Base-by-base conservation (phyloP, 495 filamentous ascomycete genomes). In the Aspergillus diversus region DNA sequence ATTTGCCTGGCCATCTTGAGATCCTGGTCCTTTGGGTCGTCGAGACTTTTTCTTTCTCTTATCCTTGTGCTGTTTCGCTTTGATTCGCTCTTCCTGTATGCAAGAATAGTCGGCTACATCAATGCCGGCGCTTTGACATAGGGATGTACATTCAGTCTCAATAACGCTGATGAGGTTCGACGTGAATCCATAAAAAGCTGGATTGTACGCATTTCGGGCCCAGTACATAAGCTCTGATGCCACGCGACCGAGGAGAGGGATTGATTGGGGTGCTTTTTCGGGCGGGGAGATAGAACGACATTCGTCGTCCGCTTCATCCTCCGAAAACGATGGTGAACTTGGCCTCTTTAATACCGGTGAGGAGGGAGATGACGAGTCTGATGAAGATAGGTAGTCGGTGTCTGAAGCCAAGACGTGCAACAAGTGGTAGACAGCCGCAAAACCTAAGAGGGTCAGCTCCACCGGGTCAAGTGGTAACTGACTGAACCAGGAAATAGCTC, bases 381-480 rank as follows among this genome's bases (percentile, higher is more conserved):
- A 77, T 0, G 73, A 74, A 6, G 70, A 75, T 31, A 79, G 63
- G 32, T 80, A 82, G 48, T 86, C 77, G 52, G 89, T 86, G 31
- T 81, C 80, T 11, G 79, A 77, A 4, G 83, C 74, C 5, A 82
- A 72, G 43, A 81, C 73, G 51, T 85, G 84, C 68, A 95, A 85
- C 11, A 96, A 71, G 60, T 88, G 86, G 73, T 89, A 93, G 16
- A 87, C 86, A 1, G 92, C 86, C 0, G 89, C 86, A 53, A 91
- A 95, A 16, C 89, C 90, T n/a, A 97, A 80, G 7, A 95, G 80
- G 11, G 89, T 91, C 32, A 88, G 76, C 43, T 82, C 79, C 21
- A 83, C 68, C 0, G 78, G 76, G 55, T 81, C 77, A 11, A 81
- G 72, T 1, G 79, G 77, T 16, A 81, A 64, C 57, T 79, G 73